Base-by-base conservation (phyloP, 108 stramenopile species). In the Nitzschia sp. region DNA sequence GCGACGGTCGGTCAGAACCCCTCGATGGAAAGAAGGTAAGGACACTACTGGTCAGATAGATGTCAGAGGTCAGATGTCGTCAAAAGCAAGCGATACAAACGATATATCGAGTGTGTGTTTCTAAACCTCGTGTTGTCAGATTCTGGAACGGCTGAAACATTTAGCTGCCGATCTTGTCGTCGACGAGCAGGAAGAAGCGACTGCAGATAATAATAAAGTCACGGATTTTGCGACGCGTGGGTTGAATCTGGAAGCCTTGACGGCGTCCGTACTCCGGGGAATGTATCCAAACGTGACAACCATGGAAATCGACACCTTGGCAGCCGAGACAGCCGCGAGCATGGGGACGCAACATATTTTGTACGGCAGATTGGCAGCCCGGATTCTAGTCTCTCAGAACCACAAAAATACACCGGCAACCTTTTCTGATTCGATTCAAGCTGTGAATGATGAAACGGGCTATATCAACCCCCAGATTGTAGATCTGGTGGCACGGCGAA, bases 331-430 rank as follows among this genome's bases (percentile, higher is more conserved):
- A 19, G 89, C 97, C 1, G 97, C 97, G 33, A 92, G 90, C 63
- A 86, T 88, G 87, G 83, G 93, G 21, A 97, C 97, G 38, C 89
- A 93, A 58, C 98, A 99, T 81, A 91, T 90, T 3, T 92, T 95
- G 71, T 97, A 96, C 76, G 81, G 80, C n/a, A 73, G 80, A 32
- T 81, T 99, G 48, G 98, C 98, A 5, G 96, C 95, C 26, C 87
- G 96, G 28, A 96, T 99, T 50, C 73, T 84, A 29, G 78, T 91
- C 5, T 81, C 88, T 8, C 86, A 91, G 50, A 91, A 93, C 69
- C 95, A 96, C 73, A 96, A 96, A 69, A 64, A 68, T 16, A 96
- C 97, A 0, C 86, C 93, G 19, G 41, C 76, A 0, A 78, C 82
- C 9, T 99, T 99, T 80, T 85, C 93, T 13, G 86, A 92, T 29